Conservation (phyloP, 2,329 filamentous ascomycete genomes). For the Helicocarpus griseus region DNA sequence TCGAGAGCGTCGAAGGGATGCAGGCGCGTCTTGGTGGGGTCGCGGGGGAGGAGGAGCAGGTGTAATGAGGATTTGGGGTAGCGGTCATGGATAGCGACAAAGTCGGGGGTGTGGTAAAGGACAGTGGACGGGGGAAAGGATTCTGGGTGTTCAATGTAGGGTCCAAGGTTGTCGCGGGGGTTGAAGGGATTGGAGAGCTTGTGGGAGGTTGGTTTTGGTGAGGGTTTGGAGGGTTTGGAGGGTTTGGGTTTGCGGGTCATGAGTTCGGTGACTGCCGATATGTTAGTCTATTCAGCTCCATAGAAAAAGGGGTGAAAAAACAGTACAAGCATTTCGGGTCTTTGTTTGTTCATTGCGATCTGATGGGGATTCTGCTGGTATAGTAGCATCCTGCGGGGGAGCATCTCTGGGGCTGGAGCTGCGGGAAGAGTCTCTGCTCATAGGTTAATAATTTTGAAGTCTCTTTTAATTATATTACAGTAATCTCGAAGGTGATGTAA, state of each 20-base stretch:
- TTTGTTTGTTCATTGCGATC: slow-evolving; percentile 12
- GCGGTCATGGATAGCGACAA: slow-evolving; percentile 69
- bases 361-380: slow-evolving; percentile 7
- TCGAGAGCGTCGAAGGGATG: slow-evolving; percentile 73
- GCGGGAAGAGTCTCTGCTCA: neutral
- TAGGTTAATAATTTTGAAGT: neutral
- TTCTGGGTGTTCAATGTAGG: slow-evolving; percentile 57
- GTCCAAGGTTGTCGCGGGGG: slow-evolving; percentile 52
- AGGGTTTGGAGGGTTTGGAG: slow-evolving; percentile 12
- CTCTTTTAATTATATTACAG: neutral
- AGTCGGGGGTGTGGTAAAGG: slow-evolving; percentile 57
- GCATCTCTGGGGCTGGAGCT: neutral
- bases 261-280: slow-evolving; percentile 10
- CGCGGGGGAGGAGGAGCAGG: slow-evolving; percentile 75
- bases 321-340: slow-evolving; percentile 10
- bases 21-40: slow-evolving; percentile 46
- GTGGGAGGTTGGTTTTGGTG: neutral
- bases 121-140: slow-evolving; percentile 50
- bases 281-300: neutral
- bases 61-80: slow-evolving; percentile 83
- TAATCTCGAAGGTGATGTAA: too few relatives aligned
- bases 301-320: neutral
- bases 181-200: slow-evolving; percentile 26
- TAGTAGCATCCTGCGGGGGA: neutral
- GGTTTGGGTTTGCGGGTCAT: slow-evolving; percentile 12